These are phyloP conservation scores for Umbelopsis sp. DNA, from an alignment of 192 early-diverging fungal genomes.

Conservation along the genomic window DNA sequence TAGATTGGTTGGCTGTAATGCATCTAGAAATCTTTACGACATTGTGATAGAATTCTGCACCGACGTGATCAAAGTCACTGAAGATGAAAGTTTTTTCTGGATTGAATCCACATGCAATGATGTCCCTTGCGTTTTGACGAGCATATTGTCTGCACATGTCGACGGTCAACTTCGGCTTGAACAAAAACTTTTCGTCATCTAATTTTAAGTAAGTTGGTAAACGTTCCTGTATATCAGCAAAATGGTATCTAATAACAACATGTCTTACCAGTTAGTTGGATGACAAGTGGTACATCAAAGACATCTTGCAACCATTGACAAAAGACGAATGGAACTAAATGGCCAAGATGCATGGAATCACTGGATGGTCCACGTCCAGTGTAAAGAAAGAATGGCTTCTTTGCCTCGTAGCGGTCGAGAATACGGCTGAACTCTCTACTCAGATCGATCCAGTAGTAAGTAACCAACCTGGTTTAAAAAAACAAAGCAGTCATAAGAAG, in stretches of 20 bases:
- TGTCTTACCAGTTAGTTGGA: conserved; percentile 83
- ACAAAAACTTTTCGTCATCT: conserved; percentile 99
- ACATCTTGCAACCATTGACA: conserved; percentile 97
- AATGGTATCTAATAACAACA: conserved; percentile 7
- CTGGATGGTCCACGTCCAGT: conserved; percentile 95
- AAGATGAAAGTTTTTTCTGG: conserved; percentile 98
- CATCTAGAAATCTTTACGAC: conserved; percentile 84
- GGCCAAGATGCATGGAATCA: conserved; percentile 93
- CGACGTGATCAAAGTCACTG: conserved; percentile 88
- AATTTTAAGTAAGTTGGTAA: not conserved
- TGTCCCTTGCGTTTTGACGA: conserved; percentile 85
- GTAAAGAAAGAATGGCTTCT: conserved; percentile 97
- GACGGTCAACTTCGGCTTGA: conserved; percentile 85
- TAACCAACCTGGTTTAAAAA: not conserved
- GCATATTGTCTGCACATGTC: conserved; percentile 79
- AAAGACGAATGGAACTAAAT: conserved; percentile 96
- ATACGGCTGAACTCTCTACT: conserved; percentile 78
- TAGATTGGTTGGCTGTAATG: conserved; percentile 83
- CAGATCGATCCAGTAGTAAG: not conserved
- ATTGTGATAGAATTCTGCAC: conserved; percentile 93
- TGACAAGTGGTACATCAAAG: conserved; percentile 92
- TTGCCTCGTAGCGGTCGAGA: conserved; percentile 90
- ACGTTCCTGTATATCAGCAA: not conserved
- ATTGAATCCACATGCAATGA: conserved; percentile 94
- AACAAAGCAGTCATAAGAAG: too few relatives aligned